phyloP scores from a whole-genome alignment of 1,139 yeast genomes.

The Candida sp. region DNA sequence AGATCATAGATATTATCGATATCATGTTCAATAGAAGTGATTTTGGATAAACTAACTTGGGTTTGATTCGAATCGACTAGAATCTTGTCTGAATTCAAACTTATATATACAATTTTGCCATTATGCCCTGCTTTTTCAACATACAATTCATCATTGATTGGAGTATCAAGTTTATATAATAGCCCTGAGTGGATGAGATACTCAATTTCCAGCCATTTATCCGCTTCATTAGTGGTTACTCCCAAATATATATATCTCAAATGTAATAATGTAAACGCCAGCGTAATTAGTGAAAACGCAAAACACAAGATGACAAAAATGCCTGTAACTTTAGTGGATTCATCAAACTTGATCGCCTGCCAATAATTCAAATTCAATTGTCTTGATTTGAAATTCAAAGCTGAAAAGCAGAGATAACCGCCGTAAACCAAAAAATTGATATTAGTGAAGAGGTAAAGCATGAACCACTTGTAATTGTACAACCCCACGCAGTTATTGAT shows the following conservation, averaged over 20 bases:
- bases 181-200: constrained; percentile 45
- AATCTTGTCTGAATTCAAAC: constrained; percentile 23
- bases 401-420: constrained; percentile 33
- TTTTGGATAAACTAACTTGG: constrained; percentile 17
- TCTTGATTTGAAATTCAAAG: constrained; percentile 17
- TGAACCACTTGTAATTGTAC: constrained; percentile 70
- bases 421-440: constrained; percentile 62
- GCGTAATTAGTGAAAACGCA: constrained; percentile 50
- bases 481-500: constrained; percentile 86
- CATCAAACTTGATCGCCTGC: constrained; percentile 12
- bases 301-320: constrained; percentile 51
- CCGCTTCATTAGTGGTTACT: constrained; percentile 86
- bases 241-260: constrained; percentile 67
- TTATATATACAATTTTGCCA: constrained; percentile 20
- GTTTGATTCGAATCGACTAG: constrained; percentile 10
- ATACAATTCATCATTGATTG: constrained; percentile 9
- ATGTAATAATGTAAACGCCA: constrained; percentile 61
- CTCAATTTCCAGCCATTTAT: constrained; percentile 78
- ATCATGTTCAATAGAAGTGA: constrained; percentile 39
- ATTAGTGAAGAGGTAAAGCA: constrained; percentile 57
- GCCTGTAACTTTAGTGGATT: constrained; percentile 46
- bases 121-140: constrained; percentile 12
- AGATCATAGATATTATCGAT: constrained; percentile 64
- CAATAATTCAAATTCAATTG: constrained; percentile 10
- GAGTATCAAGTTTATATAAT: constrained; percentile 18